Conservation (phyloP, 495 filamentous ascomycete genomes). For the Penicillium angulare region DNA sequence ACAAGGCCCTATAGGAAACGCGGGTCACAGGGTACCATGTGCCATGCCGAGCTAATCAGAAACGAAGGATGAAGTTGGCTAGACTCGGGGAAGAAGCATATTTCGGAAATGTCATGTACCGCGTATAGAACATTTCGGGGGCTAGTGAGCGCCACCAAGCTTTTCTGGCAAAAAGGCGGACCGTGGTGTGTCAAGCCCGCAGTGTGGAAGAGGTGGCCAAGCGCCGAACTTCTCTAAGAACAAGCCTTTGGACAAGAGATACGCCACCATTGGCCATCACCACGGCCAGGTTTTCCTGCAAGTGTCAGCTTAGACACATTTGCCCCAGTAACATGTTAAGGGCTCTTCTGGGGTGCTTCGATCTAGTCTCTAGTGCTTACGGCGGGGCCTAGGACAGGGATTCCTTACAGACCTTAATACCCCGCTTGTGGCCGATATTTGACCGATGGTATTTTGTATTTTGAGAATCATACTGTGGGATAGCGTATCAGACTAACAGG, state of each 20-base stretch:
- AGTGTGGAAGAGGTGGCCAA: constrained; percentile 10
- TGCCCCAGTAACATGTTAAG: neutral
- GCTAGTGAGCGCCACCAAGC: constrained; percentile 20
- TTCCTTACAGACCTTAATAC: neutral
- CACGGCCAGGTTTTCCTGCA: neutral
- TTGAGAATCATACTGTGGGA: neutral
- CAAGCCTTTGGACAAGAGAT: constrained; percentile 7
- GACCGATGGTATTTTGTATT: neutral
- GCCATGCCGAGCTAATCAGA: constrained; percentile 3
- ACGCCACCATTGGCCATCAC: constrained; percentile 6
- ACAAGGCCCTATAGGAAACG: constrained; percentile 3
- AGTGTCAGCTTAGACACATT: constrained; percentile 3
- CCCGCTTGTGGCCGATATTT: constrained; percentile 2
- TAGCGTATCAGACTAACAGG: neutral
- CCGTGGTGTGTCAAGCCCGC: constrained; percentile 6
- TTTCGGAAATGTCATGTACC: constrained; percentile 15
- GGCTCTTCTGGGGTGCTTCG: constrained; percentile 5
- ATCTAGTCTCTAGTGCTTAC: constrained; percentile 3
- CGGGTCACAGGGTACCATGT: constrained; percentile 7
- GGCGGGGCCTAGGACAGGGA: neutral
- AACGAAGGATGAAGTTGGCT: constrained; percentile 10
- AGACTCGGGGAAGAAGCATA: constrained; percentile 10
- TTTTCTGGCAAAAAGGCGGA: constrained; percentile 13
- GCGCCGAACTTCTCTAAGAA: constrained; percentile 7
- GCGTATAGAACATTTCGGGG: constrained; percentile 5